Percentiles rank a stretch among this genome's conserved stretches.
Evolutionary conservation across 2,329 filamentous ascomycete genomes (phyloP).

Genomic region (Atkinsonella hypoxylon): DNA sequence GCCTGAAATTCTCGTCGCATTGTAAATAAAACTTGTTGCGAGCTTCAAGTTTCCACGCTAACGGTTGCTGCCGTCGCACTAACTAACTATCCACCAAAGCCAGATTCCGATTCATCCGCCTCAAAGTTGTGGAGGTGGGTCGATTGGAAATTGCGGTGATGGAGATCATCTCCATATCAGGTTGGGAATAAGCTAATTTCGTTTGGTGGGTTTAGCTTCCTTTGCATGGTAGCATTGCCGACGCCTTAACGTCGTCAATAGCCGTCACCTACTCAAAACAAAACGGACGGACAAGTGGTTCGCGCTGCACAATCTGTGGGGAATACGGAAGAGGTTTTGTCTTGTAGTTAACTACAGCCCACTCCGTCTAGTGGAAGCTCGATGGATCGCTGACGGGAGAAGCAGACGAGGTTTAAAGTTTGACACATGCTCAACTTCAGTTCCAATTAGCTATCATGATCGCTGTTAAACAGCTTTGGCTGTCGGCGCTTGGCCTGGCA

Average conservation of each 20-base stretch:
- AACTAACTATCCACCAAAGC: background rate
- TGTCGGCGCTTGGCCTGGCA: constrained; percentile 4
- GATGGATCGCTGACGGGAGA: no score
- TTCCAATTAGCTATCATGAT: background rate
- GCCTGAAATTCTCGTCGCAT: background rate
- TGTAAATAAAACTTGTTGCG: background rate
- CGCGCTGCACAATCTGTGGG: no score
- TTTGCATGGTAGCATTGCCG: no score
- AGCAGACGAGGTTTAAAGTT: background rate
- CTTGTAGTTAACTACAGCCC: no score
- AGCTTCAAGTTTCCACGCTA: background rate
- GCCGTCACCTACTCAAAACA: no score
- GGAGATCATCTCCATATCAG: no score
- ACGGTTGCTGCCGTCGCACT: background rate
- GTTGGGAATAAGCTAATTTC: no score
- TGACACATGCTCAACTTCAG: background rate
- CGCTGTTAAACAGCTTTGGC: background rate
- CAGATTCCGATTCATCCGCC: background rate
- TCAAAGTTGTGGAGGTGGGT: background rate
- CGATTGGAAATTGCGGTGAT: background rate
- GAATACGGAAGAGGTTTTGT: no score
- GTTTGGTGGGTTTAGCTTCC: no score
- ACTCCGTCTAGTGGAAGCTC: no score
- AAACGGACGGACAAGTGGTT: no score
- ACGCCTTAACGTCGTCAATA: no score